These are phyloP conservation scores for Barnettozyma botsteinii DNA, from an alignment of 805 yeast species.

Conservation along the genomic window DNA sequence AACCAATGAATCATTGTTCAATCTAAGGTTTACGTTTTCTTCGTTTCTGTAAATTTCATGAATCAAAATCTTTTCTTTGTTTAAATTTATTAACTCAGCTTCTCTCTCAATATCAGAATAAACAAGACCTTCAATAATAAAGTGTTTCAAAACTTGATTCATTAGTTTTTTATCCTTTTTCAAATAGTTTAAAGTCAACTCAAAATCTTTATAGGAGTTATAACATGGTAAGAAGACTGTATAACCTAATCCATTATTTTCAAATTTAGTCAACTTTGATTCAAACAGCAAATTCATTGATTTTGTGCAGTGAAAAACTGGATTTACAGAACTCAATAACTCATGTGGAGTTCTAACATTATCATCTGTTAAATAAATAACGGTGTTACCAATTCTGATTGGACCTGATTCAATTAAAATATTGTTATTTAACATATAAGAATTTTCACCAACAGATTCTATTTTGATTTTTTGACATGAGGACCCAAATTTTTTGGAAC, in stretches of 20 bases:
- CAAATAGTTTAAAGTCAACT: conserved; percentile 55
- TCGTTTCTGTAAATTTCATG: conserved; percentile 2
- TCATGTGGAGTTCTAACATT: conserved; percentile 59
- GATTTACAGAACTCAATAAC: conserved; percentile 59
- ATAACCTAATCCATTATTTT: conserved; percentile 56
- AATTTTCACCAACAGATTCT: conserved; percentile 27
- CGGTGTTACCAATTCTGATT: conserved; percentile 51
- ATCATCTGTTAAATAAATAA: conserved; percentile 60
- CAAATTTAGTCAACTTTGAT: conserved; percentile 45
- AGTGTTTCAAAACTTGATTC: conserved; percentile 46
- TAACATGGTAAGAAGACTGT: conserved; percentile 76
- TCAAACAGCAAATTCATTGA: conserved; percentile 54
- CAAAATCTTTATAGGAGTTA: conserved; percentile 60
- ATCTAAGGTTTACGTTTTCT: conserved; percentile 20
- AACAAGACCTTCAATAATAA: conserved; percentile 55
- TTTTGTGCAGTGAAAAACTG: conserved; percentile 55
- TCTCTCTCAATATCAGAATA: conserved; percentile 54
- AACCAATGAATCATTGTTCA: conserved; percentile 19
- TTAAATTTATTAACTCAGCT: conserved; percentile 26
- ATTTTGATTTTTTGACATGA: conserved; percentile 59
- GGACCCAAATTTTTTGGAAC: conserved; percentile 45
- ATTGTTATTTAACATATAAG: conserved; percentile 49
- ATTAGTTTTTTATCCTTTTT: conserved; percentile 46
- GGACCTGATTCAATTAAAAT: conserved; percentile 40
- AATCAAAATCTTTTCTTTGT: conserved; percentile 23